Evolutionary conservation across 805 yeast genomes (phyloP).

Genomic region (Saturnispora ahearnii): DNA sequence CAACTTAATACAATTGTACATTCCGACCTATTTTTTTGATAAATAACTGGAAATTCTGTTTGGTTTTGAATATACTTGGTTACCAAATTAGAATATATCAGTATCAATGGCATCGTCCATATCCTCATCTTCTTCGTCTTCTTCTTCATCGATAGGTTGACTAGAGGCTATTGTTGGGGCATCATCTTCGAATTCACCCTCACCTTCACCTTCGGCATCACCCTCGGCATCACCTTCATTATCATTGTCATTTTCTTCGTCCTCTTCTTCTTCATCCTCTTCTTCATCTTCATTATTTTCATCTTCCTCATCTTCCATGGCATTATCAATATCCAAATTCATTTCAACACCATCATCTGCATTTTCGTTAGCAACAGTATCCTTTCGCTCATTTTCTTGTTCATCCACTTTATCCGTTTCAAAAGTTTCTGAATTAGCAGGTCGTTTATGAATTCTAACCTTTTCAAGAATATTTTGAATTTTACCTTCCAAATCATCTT

Average conservation of each 20-base stretch:
- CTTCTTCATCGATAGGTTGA: conserved; percentile 8
- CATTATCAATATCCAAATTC: conserved; percentile 19
- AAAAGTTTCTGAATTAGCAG: conserved; percentile 34
- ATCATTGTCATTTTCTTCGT: conserved; percentile 23
- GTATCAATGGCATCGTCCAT: conserved; percentile 5
- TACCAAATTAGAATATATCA: neutral
- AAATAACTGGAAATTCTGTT: too few relatives aligned
- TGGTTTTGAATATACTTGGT: too few relatives aligned
- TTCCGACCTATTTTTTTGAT: neutral
- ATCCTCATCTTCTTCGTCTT: conserved; percentile 8
- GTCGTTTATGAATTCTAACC: neutral
- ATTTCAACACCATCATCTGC: conserved; percentile 16
- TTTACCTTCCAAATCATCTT: conserved; percentile 17
- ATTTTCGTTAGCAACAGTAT: too few relatives aligned
- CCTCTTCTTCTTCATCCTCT: conserved; percentile 25
- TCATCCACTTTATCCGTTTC: conserved; percentile 35
- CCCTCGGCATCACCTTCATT: conserved; percentile 18
- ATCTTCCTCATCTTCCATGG: conserved; percentile 19
- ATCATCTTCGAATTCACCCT: conserved; percentile 11
- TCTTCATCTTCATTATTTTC: conserved; percentile 28
- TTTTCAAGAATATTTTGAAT: neutral
- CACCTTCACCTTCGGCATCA: neutral
- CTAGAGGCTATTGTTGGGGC: neutral
- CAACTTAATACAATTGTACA: neutral
- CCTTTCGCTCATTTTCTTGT: conserved; percentile 12